Conservation (phyloP, 306 rosid genomes). For the Geum urbanum region DNA sequence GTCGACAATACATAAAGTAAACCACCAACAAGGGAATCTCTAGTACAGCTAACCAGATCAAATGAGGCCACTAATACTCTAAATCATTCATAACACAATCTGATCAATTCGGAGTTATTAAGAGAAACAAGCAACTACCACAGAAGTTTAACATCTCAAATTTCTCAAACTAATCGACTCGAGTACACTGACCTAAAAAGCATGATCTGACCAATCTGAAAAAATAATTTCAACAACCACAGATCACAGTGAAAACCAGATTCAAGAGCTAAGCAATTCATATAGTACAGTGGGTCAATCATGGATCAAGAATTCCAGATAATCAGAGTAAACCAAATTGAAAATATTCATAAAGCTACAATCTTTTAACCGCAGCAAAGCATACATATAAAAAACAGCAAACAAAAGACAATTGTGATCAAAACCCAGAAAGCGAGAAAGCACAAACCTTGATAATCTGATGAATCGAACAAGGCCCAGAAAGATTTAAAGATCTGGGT, state of each 20-base stretch:
- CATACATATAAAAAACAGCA: not conserved
- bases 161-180: constrained; percentile 6
- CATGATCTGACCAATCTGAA: constrained; percentile 1
- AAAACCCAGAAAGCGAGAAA: constrained; percentile 19
- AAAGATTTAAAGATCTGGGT: constrained; percentile 30
- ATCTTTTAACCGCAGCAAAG: not conserved
- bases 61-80: not conserved
- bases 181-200: constrained; percentile 2
- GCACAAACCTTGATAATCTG: constrained; percentile 36
- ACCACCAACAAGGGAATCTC: not conserved
- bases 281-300: constrained; percentile 10
- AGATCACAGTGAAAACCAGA: constrained; percentile 3
- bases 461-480: not conserved
- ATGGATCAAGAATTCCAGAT: not conserved
- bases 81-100: not conserved
- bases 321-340: not conserved
- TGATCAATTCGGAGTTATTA: not conserved
- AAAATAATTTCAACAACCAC: not conserved
- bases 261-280: not conserved
- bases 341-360: not conserved
- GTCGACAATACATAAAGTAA: not conserved
- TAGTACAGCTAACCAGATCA: not conserved
- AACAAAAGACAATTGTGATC: constrained; percentile 6
- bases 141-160: not conserved
- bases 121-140: not conserved